Base-by-base conservation (phyloP, 352 stramenopile species). In the Phytophthora pluvialis region DNA sequence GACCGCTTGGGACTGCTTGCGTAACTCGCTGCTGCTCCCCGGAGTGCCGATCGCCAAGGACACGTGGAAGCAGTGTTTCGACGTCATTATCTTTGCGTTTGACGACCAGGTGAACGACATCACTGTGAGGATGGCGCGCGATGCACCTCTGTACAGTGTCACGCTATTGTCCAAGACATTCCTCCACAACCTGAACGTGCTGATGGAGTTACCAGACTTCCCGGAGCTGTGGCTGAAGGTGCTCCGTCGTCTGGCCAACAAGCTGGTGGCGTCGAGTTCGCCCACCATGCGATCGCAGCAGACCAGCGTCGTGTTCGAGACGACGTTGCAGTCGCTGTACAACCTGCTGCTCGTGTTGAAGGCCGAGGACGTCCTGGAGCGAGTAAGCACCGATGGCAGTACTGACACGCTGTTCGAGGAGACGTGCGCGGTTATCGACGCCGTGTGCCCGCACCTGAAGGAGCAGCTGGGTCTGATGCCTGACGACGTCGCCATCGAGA, bases 131-230 rank as follows among this genome's bases (percentile, higher is more conserved):
- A 75, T 81, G 64, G 67, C 80, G 29, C 84, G 83, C 9, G 86
- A 96, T 42, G 85, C 83, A 6, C 73, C 78, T 43, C 67, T 96
- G 2, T 89, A 94, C 75, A 94, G 86, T 29, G 82, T 94, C 29
- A 96, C 88, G 32, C 56, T 96, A 40, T 53, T 96, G 29, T 93
- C 88, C 6, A 96, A 96, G 75, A 93, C 87, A 26, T 96, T 96
- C 49, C 67, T 96, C 16, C 87, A 96, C 75, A 90, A 96, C 40
- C 67, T 96, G 40, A 78, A 74, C 10, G 82, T 90, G 38, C 64
- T 96, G 16, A 78, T 90, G 35, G 78, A 90, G 54, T 63, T 94
- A 25, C 54, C 77, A 13, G 67, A 78, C 28, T 96, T 96, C 35
- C 67, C 77, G 7, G 75, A 81, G 9, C 71, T 96, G 35, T 96